Conservation (phyloP, 805 yeast species). For the Metahyphopichia silvanorum region DNA sequence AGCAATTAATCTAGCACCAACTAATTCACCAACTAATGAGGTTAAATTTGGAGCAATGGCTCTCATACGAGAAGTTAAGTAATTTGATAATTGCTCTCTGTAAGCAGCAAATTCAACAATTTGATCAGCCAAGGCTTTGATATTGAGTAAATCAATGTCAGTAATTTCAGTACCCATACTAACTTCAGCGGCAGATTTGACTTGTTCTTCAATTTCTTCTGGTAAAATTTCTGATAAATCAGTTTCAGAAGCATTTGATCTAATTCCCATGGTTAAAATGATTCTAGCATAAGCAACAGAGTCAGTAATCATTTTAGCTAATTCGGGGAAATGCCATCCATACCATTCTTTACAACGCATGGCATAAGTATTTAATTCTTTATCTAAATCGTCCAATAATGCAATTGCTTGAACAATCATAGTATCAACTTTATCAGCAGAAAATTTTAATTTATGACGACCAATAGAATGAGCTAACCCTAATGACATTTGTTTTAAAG, state of each 20-base stretch:
- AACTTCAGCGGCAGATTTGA: constrained; percentile 95
- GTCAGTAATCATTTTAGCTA: constrained; percentile 95
- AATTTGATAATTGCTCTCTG: constrained; percentile 93
- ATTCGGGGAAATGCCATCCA: constrained; percentile 99
- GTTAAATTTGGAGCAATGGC: constrained; percentile 98
- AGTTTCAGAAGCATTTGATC: constrained; percentile 86
- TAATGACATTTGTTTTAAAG: constrained; percentile 89
- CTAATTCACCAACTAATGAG: constrained; percentile 93
- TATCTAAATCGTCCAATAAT: constrained; percentile 91
- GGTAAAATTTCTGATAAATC: constrained; percentile 61
- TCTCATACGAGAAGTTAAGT: constrained; percentile 91
- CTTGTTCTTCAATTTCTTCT: constrained; percentile 49
- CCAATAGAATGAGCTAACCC: constrained; percentile 99
- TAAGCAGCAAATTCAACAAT: constrained; percentile 94
- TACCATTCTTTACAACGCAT: constrained; percentile 99
- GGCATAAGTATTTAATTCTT: constrained; percentile 96
- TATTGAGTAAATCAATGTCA: constrained; percentile 81
- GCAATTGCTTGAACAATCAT: constrained; percentile 99
- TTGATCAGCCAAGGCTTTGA: constrained; percentile 89
- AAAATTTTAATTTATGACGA: constrained; percentile 95
- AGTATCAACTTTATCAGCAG: constrained; percentile 97
- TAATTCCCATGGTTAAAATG: constrained; percentile 87
- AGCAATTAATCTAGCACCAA: constrained; percentile 97
- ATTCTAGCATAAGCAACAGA: constrained; percentile 96
- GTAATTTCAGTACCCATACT: constrained; percentile 99